Base-by-base conservation (phyloP, 768 basidiomycete species). In the Tricholoma hemisulphureum region DNA sequence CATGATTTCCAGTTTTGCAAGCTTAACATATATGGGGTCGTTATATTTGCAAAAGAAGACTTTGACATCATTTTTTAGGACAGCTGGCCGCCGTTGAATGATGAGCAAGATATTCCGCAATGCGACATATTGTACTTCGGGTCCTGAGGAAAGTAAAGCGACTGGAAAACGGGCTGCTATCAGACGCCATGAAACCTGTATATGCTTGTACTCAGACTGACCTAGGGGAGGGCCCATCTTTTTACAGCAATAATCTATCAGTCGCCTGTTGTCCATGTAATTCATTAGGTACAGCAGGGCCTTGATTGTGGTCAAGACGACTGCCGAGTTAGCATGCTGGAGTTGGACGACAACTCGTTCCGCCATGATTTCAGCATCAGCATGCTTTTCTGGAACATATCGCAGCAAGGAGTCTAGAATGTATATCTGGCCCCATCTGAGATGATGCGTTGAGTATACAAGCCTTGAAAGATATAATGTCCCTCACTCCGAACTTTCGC, bases 31-130 rank as follows among this genome's bases (percentile, higher is more conserved):
- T 63, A 98, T 97, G 2, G 97, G 97, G 67, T 98, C 97, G 70
- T 98, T 98, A 73, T 98, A 99, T 74, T 99, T 98, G 89, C 95
- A 98, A 76, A 99, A 99, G 76, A 99, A 98, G 13, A 98, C 95
- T 66, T 94, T 94, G 67, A 99, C 96, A 69, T 98, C 97, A 73
- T 97, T 97, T 74, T 91, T 91, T 39, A 99, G 78, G 29, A 99
- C 93, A 11, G 86, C 73, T 3, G 97, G 95, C 28, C 97, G 83
- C 49, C 96, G 85, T 75, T 98, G 97, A 61, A 99, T 95, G 70
- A 99, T 97, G 49, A 99, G 83, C 50, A 98, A 81, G 68, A 99
- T 98, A 68, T 99, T 99, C 53, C 97, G 87, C 28, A 99, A 77
- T 2, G 94, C 93, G 55, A 99, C 95, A 69, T 98, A 99, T 81